These are phyloP conservation scores for Nemania serpens DNA, from an alignment of 2,329 filamentous ascomycete genomes.

Conservation along the genomic window DNA sequence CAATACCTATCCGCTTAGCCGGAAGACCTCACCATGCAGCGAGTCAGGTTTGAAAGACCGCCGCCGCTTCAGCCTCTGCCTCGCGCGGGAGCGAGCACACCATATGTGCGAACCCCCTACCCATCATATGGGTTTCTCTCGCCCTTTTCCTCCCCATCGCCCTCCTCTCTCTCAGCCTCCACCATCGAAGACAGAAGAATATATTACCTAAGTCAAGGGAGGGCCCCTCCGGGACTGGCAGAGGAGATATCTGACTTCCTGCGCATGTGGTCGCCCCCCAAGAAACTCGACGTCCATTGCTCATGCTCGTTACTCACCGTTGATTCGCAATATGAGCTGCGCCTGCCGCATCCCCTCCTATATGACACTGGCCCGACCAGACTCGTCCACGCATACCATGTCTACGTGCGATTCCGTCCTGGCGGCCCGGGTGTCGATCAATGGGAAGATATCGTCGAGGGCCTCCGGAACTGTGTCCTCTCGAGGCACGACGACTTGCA, in stretches of 20 bases:
- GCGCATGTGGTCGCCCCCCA: not conserved
- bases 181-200: not conserved
- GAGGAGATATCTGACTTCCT: not conserved
- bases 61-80: not conserved
- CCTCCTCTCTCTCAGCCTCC: not conserved
- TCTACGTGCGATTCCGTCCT: not conserved
- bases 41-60: not conserved
- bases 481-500: not conserved
- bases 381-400: not conserved
- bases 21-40: not conserved
- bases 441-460: not conserved
- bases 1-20: not conserved
- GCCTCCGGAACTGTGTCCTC: not conserved
- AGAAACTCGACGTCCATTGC: not conserved
- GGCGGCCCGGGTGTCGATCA: not conserved
- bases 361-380: not conserved
- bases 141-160: not conserved
- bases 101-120: not conserved
- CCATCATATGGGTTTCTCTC: not conserved
- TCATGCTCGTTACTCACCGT: not conserved
- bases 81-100: not conserved
- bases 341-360: not conserved
- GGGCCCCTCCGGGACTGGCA: not conserved
- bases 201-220: not conserved
- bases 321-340: not conserved